Evolutionary conservation across 208 protist genomes (phyloP), one percentile per base, ranked within the genome.

Genomic region (Crithidia brevicula): DNA sequence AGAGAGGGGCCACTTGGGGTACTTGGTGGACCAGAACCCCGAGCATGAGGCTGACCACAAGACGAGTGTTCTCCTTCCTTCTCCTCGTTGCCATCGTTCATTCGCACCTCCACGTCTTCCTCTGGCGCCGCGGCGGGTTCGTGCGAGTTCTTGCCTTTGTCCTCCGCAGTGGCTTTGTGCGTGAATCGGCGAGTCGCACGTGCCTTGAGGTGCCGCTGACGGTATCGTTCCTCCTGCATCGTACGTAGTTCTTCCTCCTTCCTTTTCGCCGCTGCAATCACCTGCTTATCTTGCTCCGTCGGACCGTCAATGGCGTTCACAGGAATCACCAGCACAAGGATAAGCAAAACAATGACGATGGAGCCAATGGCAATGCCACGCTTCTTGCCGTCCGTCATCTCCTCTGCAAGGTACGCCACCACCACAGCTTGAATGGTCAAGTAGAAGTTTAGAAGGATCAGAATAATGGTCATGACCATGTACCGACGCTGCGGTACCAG

Each of bases 381-480:
- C 34, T 58, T 46, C 45, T 76, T 69, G 31, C 52, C 79, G 43
- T 34, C n/a, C 13, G 72, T 84, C 67, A 85, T 67, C 34, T 74
- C 43, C 6, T 58, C 28, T 1, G 28, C 22, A 20, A 77, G 49
- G 36, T 74, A 86, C 3, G 76, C 72, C 25, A 72, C 81, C 60
- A 40, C 49, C n/a, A 88, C 50, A 3, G 76, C 53, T 59, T 88
- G 85, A 27, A 76, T 72, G 15, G 85, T 87, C 30, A 88, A 42
- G 78, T 77, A 91, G 4, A 86, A 42, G 71, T 91, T 91, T 28
- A 84, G 50, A 16, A 81, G 34, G 23, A 88, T 15, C 4, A 91
- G 59, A 4, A 83, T 33, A 13, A 65, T 2, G 38, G 67, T 63
- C 23, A 77, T 30, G 34, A 91, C 62, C 20, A 25, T 13, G 38